phyloP scores from a whole-genome alignment of 208 protist genomes.

The Leishmania turanica region DNA sequence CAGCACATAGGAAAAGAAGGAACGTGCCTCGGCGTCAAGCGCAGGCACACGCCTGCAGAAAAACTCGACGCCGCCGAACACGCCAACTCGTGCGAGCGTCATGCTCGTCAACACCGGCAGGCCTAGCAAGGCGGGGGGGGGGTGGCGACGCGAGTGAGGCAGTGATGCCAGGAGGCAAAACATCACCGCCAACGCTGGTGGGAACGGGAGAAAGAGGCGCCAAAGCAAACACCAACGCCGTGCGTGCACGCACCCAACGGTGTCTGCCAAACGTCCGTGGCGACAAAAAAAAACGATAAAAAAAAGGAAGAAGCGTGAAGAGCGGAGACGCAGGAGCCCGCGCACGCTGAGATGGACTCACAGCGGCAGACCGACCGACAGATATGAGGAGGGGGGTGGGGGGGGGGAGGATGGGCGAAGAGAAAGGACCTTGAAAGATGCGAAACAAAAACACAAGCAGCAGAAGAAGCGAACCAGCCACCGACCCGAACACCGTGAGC shows the following conservation, averaged over 20 bases:
- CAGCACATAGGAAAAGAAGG: background rate
- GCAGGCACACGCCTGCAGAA: background rate
- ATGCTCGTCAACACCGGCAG: background rate
- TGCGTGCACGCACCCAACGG: too few species aligned
- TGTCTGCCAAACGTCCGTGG: too few species aligned
- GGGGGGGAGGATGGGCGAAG: too few species aligned
- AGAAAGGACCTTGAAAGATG: too few species aligned
- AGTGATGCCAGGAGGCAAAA: background rate
- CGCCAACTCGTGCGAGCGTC: background rate
- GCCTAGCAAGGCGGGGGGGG: background rate
- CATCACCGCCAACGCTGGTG: background rate
- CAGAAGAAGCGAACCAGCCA: too few species aligned
- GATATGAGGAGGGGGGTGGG: too few species aligned
- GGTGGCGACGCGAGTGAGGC: background rate
- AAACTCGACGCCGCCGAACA: background rate
- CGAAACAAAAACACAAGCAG: too few species aligned
- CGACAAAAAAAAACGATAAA: background rate
- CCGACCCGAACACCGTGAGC: too few species aligned
- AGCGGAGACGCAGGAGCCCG: too few species aligned
- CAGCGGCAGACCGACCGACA: too few species aligned
- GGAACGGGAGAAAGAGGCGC: background rate
- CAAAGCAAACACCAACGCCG: background rate
- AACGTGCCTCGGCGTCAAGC: background rate
- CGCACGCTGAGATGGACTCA: too few species aligned
- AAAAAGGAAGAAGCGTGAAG: background rate